Percentiles rank a stretch among this genome's conserved stretches.
Evolutionary conservation across 495 filamentous ascomycete genomes (phyloP).

Genomic region (Podospora pseudopauciseta): DNA sequence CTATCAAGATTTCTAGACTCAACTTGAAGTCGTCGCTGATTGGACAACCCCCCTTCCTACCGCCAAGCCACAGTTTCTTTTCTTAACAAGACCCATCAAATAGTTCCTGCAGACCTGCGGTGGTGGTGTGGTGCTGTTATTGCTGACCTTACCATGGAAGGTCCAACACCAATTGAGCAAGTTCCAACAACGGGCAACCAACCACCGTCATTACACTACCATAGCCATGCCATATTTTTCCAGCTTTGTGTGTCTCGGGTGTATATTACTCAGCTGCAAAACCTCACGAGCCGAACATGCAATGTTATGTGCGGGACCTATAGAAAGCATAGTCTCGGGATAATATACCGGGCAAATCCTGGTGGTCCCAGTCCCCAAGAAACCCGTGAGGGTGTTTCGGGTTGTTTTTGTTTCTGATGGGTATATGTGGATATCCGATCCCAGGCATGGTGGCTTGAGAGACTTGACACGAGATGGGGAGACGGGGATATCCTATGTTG

Average conservation of each 20-base stretch:
- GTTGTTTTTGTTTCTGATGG: neutral
- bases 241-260: too few relatives aligned
- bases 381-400: neutral
- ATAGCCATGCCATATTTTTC: neutral
- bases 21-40: neutral
- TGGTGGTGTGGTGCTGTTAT: neutral
- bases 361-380: neutral
- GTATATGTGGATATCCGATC: neutral
- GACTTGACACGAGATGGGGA: too few relatives aligned
- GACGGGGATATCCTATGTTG: too few relatives aligned
- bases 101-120: neutral
- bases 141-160: neutral
- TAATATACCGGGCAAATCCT: neutral
- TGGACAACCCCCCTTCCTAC: neutral
- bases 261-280: too few relatives aligned
- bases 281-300: neutral
- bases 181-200: too few relatives aligned
- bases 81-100: neutral
- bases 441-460: too few relatives aligned
- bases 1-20: neutral
- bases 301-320: neutral
- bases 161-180: neutral
- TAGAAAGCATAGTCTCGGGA: neutral
- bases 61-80: conserved; percentile 1
- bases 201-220: too few relatives aligned